A percentile compares a stretch with the other conserved stretches of the same genome.
These are phyloP conservation scores for Silene coronaria DNA, from an alignment of 179 eudicot species.

Conservation along the genomic window DNA sequence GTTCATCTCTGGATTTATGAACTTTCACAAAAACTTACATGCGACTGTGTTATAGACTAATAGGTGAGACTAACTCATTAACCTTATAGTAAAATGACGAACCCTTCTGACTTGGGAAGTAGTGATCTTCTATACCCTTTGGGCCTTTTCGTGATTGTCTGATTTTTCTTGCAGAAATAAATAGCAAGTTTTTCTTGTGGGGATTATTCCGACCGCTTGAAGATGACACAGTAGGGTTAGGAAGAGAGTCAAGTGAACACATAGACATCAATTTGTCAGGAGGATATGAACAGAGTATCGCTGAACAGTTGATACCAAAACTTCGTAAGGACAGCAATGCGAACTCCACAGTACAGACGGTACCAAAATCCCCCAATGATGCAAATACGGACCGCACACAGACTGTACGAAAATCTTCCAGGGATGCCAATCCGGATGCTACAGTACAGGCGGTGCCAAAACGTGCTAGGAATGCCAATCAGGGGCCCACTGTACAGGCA, in stretches of 20 bases:
- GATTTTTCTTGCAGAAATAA: slow-evolving; percentile 19
- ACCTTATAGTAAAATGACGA: not conserved
- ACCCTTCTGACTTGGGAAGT: not conserved
- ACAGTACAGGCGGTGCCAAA: not conserved
- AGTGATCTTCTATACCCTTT: not conserved
- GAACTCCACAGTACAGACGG: not conserved
- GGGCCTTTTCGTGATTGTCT: not conserved
- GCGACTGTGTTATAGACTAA: too few species aligned
- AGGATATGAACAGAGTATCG: slow-evolving; percentile 15
- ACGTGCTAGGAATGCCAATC: too few species aligned
- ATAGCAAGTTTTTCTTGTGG: slow-evolving; percentile 28
- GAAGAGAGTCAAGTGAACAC: slow-evolving; percentile 12
- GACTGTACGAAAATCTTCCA: not conserved
- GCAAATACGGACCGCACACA: not conserved
- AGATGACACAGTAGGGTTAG: not conserved
- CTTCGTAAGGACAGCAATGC: not conserved
- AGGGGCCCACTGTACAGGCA: too few species aligned
- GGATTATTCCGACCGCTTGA: slow-evolving; percentile 18
- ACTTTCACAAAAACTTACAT: not conserved
- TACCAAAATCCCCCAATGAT: not conserved
- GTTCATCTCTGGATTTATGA: not conserved
- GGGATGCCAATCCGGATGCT: not conserved
- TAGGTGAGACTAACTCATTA: not conserved
- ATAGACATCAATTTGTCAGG: slow-evolving; percentile 33
- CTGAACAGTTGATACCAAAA: slow-evolving; percentile 15